A percentile compares a stretch with the other conserved stretches of the same genome.
Conservation (phyloP, 768 basidiomycete species). For the Plicaturopsis crispa region DNA sequence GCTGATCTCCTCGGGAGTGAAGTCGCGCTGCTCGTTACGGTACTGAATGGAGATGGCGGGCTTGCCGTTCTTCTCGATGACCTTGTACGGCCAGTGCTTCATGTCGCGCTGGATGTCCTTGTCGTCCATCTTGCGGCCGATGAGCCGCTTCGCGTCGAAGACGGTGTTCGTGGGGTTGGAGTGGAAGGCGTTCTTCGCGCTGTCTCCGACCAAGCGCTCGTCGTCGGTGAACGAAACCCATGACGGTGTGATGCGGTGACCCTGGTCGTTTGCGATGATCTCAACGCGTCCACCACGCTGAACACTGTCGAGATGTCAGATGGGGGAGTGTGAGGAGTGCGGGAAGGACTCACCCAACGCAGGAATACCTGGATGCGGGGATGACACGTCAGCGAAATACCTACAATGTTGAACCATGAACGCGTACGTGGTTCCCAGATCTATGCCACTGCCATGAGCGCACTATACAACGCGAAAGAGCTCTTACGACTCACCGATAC, state of each 20-base stretch:
- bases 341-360: conserved; percentile 69
- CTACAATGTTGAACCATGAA: background rate
- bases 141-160: conserved; percentile 94
- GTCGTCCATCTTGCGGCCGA: conserved; percentile 82
- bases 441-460: too few relatives aligned
- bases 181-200: conserved; percentile 93
- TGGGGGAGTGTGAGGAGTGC: background rate
- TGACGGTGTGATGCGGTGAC: conserved; percentile 84
- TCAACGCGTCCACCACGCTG: conserved; percentile 82
- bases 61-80: conserved; percentile 74
- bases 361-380: conserved; percentile 65
- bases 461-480: background rate
- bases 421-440: conserved; percentile 84
- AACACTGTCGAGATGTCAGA: conserved; percentile 38
- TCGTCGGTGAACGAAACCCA: conserved; percentile 81
- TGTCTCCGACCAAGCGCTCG: conserved; percentile 87
- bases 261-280: conserved; percentile 87
- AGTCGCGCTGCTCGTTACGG: conserved; percentile 73
- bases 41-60: conserved; percentile 72
- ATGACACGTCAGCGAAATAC: conserved; percentile 15
- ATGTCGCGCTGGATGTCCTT: conserved; percentile 73
- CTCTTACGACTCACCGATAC: conserved; percentile 59
- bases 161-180: conserved; percentile 90
- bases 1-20: conserved; percentile 89
- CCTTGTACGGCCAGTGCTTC: conserved; percentile 89